These are phyloP conservation scores for Neonectria faginata DNA, from an alignment of 2,329 filamentous ascomycete genomes.

Conservation along the genomic window DNA sequence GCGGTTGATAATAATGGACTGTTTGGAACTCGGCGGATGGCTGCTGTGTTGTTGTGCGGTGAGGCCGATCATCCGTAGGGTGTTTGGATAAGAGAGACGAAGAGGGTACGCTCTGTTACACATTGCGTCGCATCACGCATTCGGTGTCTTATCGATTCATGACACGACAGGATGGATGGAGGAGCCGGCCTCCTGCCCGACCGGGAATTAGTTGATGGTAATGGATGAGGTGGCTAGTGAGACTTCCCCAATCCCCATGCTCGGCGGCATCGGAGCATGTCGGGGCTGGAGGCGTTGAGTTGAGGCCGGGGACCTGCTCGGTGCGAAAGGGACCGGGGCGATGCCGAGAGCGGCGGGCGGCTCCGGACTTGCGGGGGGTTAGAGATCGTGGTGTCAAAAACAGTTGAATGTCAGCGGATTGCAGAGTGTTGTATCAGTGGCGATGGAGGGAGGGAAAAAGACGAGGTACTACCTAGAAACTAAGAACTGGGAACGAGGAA, in stretches of 20 bases:
- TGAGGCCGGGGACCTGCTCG: constrained; percentile 4
- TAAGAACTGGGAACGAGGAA: not conserved
- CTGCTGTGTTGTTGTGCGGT: constrained; percentile 27
- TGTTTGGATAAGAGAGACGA: not conserved
- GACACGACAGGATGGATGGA: constrained; percentile 18
- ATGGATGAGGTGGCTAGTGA: constrained; percentile 27
- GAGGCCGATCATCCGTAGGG: constrained; percentile 6
- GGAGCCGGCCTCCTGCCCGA: constrained; percentile 32
- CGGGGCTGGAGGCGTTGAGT: constrained; percentile 24
- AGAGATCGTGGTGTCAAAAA: constrained; percentile 32
- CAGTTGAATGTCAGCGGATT: constrained; percentile 39
- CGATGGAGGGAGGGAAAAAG: constrained; percentile 2
- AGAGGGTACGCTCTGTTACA: constrained; percentile 27
- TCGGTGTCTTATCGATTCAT: constrained; percentile 31
- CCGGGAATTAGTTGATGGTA: constrained; percentile 40
- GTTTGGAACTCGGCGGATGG: not conserved
- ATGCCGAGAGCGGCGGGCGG: constrained; percentile 31
- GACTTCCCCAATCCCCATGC: constrained; percentile 1
- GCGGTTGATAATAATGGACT: constrained; percentile 29
- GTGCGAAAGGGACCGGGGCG: constrained; percentile 24
- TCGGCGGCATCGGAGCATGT: constrained; percentile 37
- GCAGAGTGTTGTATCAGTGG: constrained; percentile 23
- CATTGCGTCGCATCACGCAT: constrained; percentile 31
- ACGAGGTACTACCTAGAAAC: constrained; percentile 15
- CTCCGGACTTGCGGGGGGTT: constrained; percentile 22